These are phyloP conservation scores for Suillus ampliporus DNA, from an alignment of 768 basidiomycete genomes.

Conservation along the genomic window DNA sequence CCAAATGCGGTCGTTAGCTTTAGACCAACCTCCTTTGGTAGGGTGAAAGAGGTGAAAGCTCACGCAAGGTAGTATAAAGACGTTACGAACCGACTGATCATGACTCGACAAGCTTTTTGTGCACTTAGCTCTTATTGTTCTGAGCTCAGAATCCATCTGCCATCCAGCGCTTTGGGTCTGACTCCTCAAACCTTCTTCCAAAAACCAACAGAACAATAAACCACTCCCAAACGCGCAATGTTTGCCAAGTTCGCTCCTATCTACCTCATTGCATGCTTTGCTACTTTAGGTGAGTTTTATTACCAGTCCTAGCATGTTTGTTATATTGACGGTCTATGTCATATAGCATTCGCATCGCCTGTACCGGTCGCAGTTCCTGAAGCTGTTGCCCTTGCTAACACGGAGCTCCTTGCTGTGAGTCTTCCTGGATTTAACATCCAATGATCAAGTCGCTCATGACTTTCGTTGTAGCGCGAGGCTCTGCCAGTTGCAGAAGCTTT, in stretches of 20 bases:
- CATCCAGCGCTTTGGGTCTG: constrained; percentile 8
- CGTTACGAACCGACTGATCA: neutral
- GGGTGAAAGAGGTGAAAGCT: constrained; percentile 25
- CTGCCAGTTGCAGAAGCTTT: constrained; percentile 17
- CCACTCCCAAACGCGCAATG: constrained; percentile 29
- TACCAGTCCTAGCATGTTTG: neutral
- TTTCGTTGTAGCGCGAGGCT: constrained; percentile 15
- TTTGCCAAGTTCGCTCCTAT: constrained; percentile 30
- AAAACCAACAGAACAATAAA: constrained; percentile 34
- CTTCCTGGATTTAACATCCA: neutral
- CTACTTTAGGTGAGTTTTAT: constrained; percentile 28
- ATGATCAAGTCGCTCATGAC: neutral
- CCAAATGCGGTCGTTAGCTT: constrained; percentile 28
- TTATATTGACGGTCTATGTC: neutral
- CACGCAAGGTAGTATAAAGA: constrained; percentile 32
- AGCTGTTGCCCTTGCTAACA: neutral
- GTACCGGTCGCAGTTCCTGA: constrained; percentile 25
- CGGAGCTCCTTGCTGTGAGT: constrained; percentile 27
- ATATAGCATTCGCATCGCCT: constrained; percentile 34
- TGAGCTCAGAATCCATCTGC: constrained; percentile 15
- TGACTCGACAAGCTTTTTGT: constrained; percentile 25
- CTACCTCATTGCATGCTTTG: constrained; percentile 36
- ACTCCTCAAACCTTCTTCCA: neutral
- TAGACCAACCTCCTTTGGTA: constrained; percentile 30
- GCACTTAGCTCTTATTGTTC: constrained; percentile 39